phyloP scores from a whole-genome alignment of 305 asterid genomes.

The Fraxinus sp. region DNA sequence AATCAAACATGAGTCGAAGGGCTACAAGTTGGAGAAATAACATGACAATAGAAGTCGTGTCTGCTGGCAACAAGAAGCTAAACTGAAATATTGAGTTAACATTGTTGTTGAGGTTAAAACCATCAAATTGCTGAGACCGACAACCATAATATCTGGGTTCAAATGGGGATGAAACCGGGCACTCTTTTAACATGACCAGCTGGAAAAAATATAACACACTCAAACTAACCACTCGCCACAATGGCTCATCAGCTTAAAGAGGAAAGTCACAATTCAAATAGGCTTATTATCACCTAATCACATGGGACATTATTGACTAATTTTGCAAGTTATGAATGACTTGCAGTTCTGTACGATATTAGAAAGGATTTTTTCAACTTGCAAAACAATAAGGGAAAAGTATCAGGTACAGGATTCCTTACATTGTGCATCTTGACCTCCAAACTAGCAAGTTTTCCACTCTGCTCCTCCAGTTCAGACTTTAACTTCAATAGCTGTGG shows the following conservation, averaged over 20 bases:
- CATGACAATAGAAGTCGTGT: neutral
- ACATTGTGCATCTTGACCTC: slow-evolving; percentile 48
- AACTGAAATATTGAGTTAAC: neutral
- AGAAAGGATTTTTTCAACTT: neutral
- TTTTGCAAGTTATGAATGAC: neutral
- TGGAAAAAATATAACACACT: neutral
- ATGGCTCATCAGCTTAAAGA: neutral
- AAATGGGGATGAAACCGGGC: neutral
- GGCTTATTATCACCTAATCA: neutral
- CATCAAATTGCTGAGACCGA: neutral
- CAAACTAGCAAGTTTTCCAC: slow-evolving; percentile 33
- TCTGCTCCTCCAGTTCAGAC: slow-evolving; percentile 46
- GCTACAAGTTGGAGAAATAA: neutral
- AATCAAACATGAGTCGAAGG: neutral
- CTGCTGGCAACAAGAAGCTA: neutral
- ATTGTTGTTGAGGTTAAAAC: neutral
- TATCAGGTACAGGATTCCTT: slow-evolving; percentile 29
- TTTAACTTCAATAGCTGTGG: slow-evolving; percentile 36
- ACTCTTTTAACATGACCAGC: neutral
- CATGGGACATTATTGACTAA: neutral
- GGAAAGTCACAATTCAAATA: neutral
- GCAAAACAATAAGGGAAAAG: neutral
- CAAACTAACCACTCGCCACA: neutral
- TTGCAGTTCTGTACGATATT: neutral
- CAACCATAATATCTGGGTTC: neutral